A percentile compares a stretch with the other conserved stretches of the same genome.
Conservation (phyloP, 257 asterid species). For the Striga asiatica region DNA sequence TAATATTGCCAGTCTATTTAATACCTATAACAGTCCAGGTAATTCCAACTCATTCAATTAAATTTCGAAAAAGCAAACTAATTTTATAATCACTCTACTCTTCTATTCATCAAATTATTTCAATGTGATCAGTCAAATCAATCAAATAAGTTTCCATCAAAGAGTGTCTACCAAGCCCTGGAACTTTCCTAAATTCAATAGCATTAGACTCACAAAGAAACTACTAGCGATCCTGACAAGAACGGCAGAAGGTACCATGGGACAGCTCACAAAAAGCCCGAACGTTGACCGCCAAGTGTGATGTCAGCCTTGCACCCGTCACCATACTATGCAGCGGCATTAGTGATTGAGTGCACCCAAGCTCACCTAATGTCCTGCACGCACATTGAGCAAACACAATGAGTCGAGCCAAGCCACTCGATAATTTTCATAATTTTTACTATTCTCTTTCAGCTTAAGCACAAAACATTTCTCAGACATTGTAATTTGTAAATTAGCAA, state of each 20-base stretch:
- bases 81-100: too few relatives aligned
- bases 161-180: too few relatives aligned
- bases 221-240: conserved; percentile 98
- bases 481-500: too few relatives aligned
- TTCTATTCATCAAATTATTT: too few relatives aligned
- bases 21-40: too few relatives aligned
- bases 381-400: conserved; percentile 10
- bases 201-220: conserved; percentile 66
- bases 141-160: too few relatives aligned
- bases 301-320: conserved; percentile 48
- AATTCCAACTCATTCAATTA: too few relatives aligned
- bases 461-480: too few relatives aligned
- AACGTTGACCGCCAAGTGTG: conserved; percentile 52
- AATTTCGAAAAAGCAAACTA: too few relatives aligned
- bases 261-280: conserved; percentile 94
- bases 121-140: too few relatives aligned
- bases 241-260: conserved; percentile 93
- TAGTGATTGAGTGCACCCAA: conserved; percentile 69
- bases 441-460: neutral
- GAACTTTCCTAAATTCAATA: conserved; percentile 24
- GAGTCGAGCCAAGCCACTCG: neutral
- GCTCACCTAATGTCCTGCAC: conserved; percentile 63
- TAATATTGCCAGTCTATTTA: too few relatives aligned
- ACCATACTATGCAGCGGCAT: conserved; percentile 53
- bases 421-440: neutral